A percentile compares a stretch with the other conserved stretches of the same genome.
These are phyloP conservation scores for Lathyrus oleraceus DNA, from an alignment of 306 rosid genomes.

Conservation along the genomic window DNA sequence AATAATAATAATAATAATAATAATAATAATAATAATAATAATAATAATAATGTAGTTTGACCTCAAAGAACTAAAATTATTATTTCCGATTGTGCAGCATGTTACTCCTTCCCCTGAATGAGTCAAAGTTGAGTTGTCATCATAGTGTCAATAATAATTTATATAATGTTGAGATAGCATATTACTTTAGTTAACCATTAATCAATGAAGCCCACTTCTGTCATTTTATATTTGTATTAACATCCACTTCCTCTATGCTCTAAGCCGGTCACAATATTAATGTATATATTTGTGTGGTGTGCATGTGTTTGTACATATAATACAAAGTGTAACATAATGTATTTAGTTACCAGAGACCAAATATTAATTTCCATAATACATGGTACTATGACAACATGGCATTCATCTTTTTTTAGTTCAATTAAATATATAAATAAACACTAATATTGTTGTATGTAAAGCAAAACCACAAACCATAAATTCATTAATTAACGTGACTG, in stretches of 20 bases:
- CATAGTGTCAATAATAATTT: neutral
- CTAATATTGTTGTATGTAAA: conserved; percentile 14
- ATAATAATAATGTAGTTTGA: too few species aligned
- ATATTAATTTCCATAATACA: conserved; percentile 3
- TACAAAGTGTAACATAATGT: neutral
- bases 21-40: too few species aligned
- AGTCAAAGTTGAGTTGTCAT: neutral
- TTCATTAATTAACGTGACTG: neutral
- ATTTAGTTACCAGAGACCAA: neutral
- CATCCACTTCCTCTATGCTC: neutral
- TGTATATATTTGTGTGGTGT: conserved; percentile 1
- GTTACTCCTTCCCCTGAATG: neutral
- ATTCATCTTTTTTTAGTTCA: neutral
- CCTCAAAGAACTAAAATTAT: too few species aligned
- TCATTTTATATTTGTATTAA: neutral
- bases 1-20: too few species aligned
- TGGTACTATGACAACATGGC: neutral
- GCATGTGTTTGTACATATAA: neutral
- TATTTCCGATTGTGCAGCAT: neutral
- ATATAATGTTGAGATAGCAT: neutral
- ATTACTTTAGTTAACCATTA: neutral
- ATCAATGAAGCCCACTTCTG: neutral
- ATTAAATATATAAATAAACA: conserved; percentile 7
- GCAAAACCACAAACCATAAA: conserved; percentile 31
- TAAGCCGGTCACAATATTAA: neutral